Conservation (phyloP, 805 yeast species). For the Candida ovalis region DNA sequence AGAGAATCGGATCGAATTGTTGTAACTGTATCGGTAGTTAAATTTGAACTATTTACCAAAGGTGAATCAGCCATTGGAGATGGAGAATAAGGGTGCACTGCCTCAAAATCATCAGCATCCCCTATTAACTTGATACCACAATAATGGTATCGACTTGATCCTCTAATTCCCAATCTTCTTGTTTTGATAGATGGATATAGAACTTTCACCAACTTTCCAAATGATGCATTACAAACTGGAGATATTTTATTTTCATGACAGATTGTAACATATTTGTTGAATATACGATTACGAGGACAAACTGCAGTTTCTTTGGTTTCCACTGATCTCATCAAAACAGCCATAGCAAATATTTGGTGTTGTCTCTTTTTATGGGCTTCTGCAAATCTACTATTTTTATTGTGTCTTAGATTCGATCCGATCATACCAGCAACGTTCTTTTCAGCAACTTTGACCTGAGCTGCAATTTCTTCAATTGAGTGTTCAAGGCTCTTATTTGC, state of each 20-base stretch:
- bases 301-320: conserved; percentile 45
- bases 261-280: conserved; percentile 57
- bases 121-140: conserved; percentile 60
- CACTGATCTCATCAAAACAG: conserved; percentile 71
- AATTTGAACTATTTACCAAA: background rate
- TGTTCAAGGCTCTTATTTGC: conserved; percentile 33
- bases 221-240: conserved; percentile 71
- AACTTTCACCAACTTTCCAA: conserved; percentile 69
- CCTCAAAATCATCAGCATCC: conserved; percentile 30
- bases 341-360: conserved; percentile 76
- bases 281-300: conserved; percentile 64
- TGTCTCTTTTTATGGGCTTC: conserved; percentile 44
- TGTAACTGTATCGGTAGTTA: background rate
- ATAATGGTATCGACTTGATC: conserved; percentile 81
- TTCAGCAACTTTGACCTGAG: conserved; percentile 32
- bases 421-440: conserved; percentile 17
- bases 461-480: conserved; percentile 36
- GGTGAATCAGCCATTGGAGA: conserved; percentile 16
- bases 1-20: conserved; percentile 1
- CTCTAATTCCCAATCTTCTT: conserved; percentile 76
- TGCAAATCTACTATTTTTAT: conserved; percentile 17
- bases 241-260: conserved; percentile 51
- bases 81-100: conserved; percentile 10
- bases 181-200: conserved; percentile 66
- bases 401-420: conserved; percentile 9